phyloP scores from a whole-genome alignment of 2,329 filamentous ascomycete species.

The Fusarium poae region DNA sequence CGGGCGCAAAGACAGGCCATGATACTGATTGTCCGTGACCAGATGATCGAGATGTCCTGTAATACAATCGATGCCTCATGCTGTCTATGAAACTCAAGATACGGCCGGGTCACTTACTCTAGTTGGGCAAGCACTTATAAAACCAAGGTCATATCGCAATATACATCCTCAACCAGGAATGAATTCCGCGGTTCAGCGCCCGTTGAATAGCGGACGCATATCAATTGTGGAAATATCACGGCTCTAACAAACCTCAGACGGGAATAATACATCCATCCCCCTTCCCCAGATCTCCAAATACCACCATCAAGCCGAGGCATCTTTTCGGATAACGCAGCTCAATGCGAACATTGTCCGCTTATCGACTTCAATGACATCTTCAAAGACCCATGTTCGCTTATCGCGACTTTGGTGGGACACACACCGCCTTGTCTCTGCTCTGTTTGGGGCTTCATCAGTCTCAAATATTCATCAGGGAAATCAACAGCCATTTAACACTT shows the following conservation, averaged over 20 bases:
- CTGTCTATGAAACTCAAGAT: not conserved
- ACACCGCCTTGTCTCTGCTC: constrained; percentile 10
- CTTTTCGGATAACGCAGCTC: not conserved
- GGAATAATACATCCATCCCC: not conserved
- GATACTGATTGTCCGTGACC: not conserved
- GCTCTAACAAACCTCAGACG: not conserved
- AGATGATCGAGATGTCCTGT: too few species aligned
- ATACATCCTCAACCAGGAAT: not conserved
- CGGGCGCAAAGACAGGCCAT: not conserved
- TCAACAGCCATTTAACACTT: not conserved
- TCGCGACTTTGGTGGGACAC: constrained; percentile 3
- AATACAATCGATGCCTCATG: not conserved
- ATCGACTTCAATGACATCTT: constrained; percentile 3
- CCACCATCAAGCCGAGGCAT: not conserved
- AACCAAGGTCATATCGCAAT: not conserved
- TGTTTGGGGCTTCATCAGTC: not conserved
- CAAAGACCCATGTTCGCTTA: not conserved
- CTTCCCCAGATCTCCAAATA: not conserved
- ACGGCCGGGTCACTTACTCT: not conserved
- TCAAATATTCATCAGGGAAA: not conserved
- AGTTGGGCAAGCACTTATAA: too few species aligned
- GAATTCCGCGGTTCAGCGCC: not conserved
- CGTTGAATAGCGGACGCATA: not conserved
- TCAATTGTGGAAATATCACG: constrained; percentile 4
- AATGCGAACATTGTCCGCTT: not conserved